phyloP scores from a whole-genome alignment of 2,329 filamentous ascomycete genomes.

The Aspergillus spinulosporus region DNA sequence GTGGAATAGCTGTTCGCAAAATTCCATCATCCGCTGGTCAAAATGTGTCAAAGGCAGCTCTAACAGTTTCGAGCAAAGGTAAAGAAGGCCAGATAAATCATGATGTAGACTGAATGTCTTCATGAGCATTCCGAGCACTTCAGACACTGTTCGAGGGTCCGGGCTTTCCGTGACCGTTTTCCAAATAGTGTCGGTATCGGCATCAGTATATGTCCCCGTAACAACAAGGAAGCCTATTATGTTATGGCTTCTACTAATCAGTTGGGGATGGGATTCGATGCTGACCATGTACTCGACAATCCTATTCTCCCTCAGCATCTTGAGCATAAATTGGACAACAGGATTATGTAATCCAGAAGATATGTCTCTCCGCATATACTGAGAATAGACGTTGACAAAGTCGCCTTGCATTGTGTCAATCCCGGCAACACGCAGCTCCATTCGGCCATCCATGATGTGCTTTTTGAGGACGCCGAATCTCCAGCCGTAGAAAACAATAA shows the following conservation, averaged over 20 bases:
- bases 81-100: slow-evolving; percentile 52
- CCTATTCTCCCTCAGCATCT: slow-evolving; percentile 67
- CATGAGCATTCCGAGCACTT: slow-evolving; percentile 68
- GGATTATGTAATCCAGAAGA: slow-evolving; percentile 48
- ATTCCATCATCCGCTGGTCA: slow-evolving; percentile 60
- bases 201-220: slow-evolving; percentile 68
- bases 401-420: slow-evolving; percentile 72
- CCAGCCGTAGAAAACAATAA: slow-evolving; percentile 57
- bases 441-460: slow-evolving; percentile 78
- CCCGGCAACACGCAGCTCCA: slow-evolving; percentile 83
- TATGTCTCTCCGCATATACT: slow-evolving; percentile 50
- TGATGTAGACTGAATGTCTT: slow-evolving; percentile 50
- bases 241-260: slow-evolving; percentile 77
- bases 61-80: slow-evolving; percentile 71
- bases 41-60: slow-evolving; percentile 64
- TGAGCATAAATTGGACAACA: slow-evolving; percentile 67
- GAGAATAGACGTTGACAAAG: slow-evolving; percentile 67
- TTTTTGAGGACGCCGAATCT: slow-evolving; percentile 67
- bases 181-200: slow-evolving; percentile 81
- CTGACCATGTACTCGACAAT: slow-evolving; percentile 86
- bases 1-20: slow-evolving; percentile 60
- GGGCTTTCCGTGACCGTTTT: slow-evolving; percentile 76
- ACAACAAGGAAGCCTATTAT: slow-evolving; percentile 85
- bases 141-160: slow-evolving; percentile 80
- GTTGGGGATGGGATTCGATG: slow-evolving; percentile 86